Base-by-base conservation (phyloP, 495 filamentous ascomycete species). In the Penicillium antarcticum region DNA sequence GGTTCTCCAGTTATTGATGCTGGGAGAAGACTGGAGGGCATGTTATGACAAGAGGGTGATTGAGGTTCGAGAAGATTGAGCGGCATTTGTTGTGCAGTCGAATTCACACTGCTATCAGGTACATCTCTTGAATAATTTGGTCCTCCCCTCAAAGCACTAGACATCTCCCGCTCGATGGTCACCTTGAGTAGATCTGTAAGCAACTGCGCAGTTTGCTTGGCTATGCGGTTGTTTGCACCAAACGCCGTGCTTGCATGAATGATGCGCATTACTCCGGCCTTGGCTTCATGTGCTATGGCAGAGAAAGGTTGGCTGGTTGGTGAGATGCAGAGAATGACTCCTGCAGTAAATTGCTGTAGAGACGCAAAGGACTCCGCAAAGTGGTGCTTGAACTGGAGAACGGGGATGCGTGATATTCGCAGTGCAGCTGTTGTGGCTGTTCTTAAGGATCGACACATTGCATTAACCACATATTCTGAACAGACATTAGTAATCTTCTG, bases 311-410 rank as follows among this genome's bases (percentile, higher is more conserved):
- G 55, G 35, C 45, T 46, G 1, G 55, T 61, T 9, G 55, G 58
- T 35, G 45, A 24, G 33, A 61, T 58, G 39, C 58, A 61, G n/a
- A 61, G 55, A 24, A 61, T 58, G 12, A 61, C 55, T 19, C 58
- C 58, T 1, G 58, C 58, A 9, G 56, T 58, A 33, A 61, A 61
- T 19, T 58, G 51, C 10, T 58, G 47, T n/a, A 58, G 21, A 8
- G 52, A 58, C 29, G 41, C 50, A 38, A 61, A 58, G 10, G 55
- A 55, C 31, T 39, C 55, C 16, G 48, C 51, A 26, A 61, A 61
- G 38, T 58, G 55, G 11, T 61, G 57, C 40, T 50, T 48, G 41
- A 58, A 61, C 2, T 40, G 39, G 26, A 55, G 46, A 32, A 61
- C 45, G 4, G 58, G 58, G 19, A 55, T 58, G 5, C 35, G 52